Conservation (phyloP, 2,329 filamentous ascomycete genomes). For the Beauveria varroae region DNA sequence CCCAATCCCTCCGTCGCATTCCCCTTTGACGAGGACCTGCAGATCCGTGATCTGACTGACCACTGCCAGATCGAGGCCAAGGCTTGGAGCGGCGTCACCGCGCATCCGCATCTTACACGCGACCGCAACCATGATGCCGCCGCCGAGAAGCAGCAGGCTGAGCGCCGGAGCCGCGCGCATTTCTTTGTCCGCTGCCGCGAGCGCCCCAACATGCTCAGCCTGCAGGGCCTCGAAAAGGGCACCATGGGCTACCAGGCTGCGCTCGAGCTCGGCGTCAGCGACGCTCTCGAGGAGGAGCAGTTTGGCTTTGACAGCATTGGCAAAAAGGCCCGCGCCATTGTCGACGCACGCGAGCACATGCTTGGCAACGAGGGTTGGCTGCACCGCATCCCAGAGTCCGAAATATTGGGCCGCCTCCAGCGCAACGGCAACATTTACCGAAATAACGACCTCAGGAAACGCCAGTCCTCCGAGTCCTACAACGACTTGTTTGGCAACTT, state of each 20-base stretch:
- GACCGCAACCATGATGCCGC: constrained; percentile 37
- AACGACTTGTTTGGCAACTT: constrained; percentile 54
- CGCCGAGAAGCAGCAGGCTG: constrained; percentile 33
- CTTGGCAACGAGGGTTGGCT: constrained; percentile 46
- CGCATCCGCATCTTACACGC: constrained; percentile 54
- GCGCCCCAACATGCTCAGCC: constrained; percentile 64
- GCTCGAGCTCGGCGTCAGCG: constrained; percentile 56
- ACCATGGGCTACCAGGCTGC: constrained; percentile 63
- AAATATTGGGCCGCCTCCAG: constrained; percentile 51
- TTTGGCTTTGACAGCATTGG: constrained; percentile 51
- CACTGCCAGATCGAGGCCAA: constrained; percentile 55
- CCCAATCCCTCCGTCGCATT: constrained; percentile 58
- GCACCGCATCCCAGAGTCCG: constrained; percentile 48
- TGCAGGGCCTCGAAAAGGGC: constrained; percentile 63
- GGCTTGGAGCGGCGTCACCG: constrained; percentile 55
- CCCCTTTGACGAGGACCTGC: constrained; percentile 57
- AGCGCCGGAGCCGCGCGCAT: constrained; percentile 43
- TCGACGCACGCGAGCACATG: constrained; percentile 51
- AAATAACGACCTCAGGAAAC: constrained; percentile 42
- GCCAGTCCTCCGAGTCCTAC: constrained; percentile 50
- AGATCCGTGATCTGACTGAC: constrained; percentile 57
- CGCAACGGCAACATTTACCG: constrained; percentile 49
- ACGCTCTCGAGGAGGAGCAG: constrained; percentile 56
- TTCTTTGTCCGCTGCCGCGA: constrained; percentile 54
- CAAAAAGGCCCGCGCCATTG: constrained; percentile 45